Percentiles rank a stretch among this genome's conserved stretches.
Conservation (phyloP, 257 asterid genomes). For the Solanum sitiens region DNA sequence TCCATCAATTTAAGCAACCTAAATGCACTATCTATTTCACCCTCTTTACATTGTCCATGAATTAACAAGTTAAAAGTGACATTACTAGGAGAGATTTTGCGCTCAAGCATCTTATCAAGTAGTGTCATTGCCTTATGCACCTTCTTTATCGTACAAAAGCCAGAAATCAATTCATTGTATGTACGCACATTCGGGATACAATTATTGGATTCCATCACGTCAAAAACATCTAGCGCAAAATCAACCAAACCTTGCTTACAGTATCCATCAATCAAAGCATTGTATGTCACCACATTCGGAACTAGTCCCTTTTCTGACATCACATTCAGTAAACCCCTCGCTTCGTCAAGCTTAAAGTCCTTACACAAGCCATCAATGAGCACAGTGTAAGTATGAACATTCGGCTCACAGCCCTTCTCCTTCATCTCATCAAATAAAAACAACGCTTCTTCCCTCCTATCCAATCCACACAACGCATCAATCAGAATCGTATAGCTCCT, state of each 20-base stretch:
- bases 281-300: constrained; percentile 52
- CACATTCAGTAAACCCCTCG: constrained; percentile 18
- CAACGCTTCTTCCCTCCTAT: constrained; percentile 42
- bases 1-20: constrained; percentile 53
- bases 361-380: constrained; percentile 48
- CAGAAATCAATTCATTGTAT: constrained; percentile 59
- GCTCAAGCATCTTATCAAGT: constrained; percentile 45
- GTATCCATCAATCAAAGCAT: constrained; percentile 58
- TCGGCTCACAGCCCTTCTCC: constrained; percentile 58
- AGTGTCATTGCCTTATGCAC: constrained; percentile 62
- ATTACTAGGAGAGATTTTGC: constrained; percentile 28
- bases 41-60: constrained; percentile 54
- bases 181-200: constrained; percentile 55
- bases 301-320: constrained; percentile 35
- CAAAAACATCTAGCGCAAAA: constrained; percentile 39
- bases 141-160: constrained; percentile 35
- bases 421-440: constrained; percentile 50
- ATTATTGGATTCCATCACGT: constrained; percentile 35
- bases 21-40: constrained; percentile 47
- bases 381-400: constrained; percentile 56
- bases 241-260: constrained; percentile 48
- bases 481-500: constrained; percentile 60
- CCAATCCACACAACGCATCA: constrained; percentile 43
- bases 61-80: constrained; percentile 58
- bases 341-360: constrained; percentile 42